Conservation (phyloP, 1,284 basidiomycete species). For the Puccinia coronata region DNA sequence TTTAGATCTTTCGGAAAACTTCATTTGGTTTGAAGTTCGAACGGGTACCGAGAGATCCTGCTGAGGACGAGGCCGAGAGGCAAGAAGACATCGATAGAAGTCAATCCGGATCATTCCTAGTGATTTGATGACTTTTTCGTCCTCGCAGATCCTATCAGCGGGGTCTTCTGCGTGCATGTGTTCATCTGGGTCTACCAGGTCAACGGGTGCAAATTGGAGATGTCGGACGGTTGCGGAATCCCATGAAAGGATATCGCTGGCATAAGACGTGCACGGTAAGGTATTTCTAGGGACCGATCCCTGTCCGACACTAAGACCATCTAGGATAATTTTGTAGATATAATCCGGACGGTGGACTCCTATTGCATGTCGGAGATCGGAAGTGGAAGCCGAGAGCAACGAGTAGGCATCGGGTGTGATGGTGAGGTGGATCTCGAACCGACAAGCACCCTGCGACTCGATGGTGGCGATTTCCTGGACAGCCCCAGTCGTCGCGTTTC, state of each 20-base stretch:
- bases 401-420: slow-evolving; percentile 16
- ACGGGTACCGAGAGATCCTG: neutral
- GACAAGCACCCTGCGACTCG: neutral
- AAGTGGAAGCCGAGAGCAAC: neutral
- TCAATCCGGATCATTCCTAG: slow-evolving; percentile 12
- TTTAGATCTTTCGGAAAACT: slow-evolving; percentile 19
- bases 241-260: neutral
- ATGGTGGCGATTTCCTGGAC: slow-evolving; percentile 16
- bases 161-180: neutral
- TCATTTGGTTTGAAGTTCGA: slow-evolving; percentile 24
- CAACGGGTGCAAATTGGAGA: slow-evolving; percentile 1
- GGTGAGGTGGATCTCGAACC: slow-evolving; percentile 14
- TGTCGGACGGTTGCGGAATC: neutral
- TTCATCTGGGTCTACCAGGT: slow-evolving; percentile 29
- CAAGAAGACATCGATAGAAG: neutral
- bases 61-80: neutral
- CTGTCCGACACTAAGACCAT: neutral
- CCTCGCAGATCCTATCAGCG: neutral
- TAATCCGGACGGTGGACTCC: too few relatives aligned
- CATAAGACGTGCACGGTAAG: too few relatives aligned
- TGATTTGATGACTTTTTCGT: slow-evolving; percentile 27
- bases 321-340: neutral
- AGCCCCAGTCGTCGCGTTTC: neutral
- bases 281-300: neutral
- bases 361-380: neutral